phyloP scores from a whole-genome alignment of 805 yeast species.

The Jamesozyma jinghongensis region DNA sequence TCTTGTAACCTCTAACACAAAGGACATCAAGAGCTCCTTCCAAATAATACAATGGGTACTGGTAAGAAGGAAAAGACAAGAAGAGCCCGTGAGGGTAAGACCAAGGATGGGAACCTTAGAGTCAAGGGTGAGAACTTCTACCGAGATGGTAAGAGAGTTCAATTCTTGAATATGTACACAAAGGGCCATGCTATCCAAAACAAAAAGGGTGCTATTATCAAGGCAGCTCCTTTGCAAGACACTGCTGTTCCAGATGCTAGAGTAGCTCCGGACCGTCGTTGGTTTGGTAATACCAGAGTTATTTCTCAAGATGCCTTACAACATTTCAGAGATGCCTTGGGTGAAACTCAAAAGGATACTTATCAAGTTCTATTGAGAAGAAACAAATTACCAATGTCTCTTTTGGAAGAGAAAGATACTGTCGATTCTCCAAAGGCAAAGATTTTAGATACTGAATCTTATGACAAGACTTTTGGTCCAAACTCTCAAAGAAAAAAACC shows the following conservation, averaged over 20 bases:
- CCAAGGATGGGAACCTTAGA: constrained; percentile 81
- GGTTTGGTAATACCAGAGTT: constrained; percentile 97
- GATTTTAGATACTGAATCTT: constrained; percentile 84
- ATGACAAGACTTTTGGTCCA: constrained; percentile 79
- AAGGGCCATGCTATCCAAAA: constrained; percentile 82
- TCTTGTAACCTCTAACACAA: no score
- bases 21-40: no score
- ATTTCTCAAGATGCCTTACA: constrained; percentile 93
- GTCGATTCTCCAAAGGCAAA: constrained; percentile 67
- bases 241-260: constrained; percentile 84
- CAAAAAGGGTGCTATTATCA: constrained; percentile 75
- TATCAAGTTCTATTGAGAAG: constrained; percentile 82
- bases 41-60: constrained; percentile 61
- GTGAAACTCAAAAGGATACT: constrained; percentile 69
- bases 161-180: constrained; percentile 86
- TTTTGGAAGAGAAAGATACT: constrained; percentile 78
- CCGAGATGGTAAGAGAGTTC: constrained; percentile 86
- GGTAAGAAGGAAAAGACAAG: constrained; percentile 87
- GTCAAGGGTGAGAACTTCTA: constrained; percentile 97
- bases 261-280: constrained; percentile 90
- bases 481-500: constrained; percentile 91
- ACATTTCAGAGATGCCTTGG: constrained; percentile 91
- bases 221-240: constrained; percentile 83
- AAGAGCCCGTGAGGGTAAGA: constrained; percentile 71
- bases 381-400: constrained; percentile 92